phyloP scores from a whole-genome alignment of 768 basidiomycete species.

The Psilocybe subaeruginosa region DNA sequence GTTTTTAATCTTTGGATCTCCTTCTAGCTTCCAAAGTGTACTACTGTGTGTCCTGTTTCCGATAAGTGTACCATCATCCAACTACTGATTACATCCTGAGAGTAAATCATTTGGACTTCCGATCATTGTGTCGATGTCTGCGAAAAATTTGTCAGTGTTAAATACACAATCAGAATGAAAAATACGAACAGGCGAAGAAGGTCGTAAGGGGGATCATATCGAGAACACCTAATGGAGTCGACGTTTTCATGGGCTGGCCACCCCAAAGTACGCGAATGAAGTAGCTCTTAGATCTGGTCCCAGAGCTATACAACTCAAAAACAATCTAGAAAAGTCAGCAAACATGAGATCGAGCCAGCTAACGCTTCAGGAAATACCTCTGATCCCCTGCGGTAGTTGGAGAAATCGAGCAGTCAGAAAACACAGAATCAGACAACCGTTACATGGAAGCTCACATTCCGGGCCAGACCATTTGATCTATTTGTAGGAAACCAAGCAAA shows the following conservation, averaged over 20 bases:
- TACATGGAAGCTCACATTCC: conserved; percentile 40
- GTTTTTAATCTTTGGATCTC: neutral
- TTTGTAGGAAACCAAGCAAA: conserved; percentile 51
- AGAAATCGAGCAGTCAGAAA: neutral
- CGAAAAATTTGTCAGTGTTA: neutral
- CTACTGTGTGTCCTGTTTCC: no score
- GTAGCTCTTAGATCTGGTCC: conserved; percentile 18
- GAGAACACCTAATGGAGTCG: conserved; percentile 47
- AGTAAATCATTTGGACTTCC: conserved; percentile 35
- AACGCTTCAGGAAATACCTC: conserved; percentile 29
- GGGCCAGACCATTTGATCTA: conserved; percentile 56
- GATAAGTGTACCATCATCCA: no score
- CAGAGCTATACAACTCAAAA: conserved; percentile 46
- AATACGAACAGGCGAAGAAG: conserved; percentile 44
- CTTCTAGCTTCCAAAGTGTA: no score
- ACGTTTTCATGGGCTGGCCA: conserved; percentile 51
- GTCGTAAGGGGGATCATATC: conserved; percentile 46
- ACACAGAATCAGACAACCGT: no score
- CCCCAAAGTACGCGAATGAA: conserved; percentile 55
- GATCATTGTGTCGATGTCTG: conserved; percentile 44
- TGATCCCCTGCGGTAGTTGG: conserved; percentile 37
- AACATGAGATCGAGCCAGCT: neutral
- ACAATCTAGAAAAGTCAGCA: conserved; percentile 29
- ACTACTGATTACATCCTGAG: conserved; percentile 28
- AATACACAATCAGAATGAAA: conserved; percentile 3